These are phyloP conservation scores for Tolypocladium inflatum DNA, from an alignment of 2,329 filamentous ascomycete genomes.

Conservation along the genomic window DNA sequence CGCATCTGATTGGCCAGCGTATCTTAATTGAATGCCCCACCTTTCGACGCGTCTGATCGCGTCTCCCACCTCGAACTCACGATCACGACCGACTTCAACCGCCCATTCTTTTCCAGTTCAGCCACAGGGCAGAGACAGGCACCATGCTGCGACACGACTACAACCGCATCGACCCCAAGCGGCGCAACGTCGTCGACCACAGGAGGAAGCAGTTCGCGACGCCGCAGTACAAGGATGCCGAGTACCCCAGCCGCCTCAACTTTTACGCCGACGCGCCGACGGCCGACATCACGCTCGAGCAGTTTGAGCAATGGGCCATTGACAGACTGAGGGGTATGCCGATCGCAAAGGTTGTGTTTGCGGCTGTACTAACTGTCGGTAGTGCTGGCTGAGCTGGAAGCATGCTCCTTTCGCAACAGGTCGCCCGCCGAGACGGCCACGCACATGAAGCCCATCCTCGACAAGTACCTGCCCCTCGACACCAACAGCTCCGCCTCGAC, in stretches of 20 bases:
- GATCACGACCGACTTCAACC: constrained; percentile 4
- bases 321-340: constrained; percentile 68
- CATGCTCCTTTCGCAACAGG: constrained; percentile 91
- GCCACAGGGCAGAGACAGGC: constrained; percentile 1
- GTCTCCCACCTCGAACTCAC: constrained; percentile 14
- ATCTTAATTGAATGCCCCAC: constrained; percentile 15
- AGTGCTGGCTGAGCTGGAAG: constrained; percentile 84
- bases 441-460: constrained; percentile 78
- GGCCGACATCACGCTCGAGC: constrained; percentile 87
- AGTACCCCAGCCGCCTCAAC: constrained; percentile 82
- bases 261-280: constrained; percentile 86
- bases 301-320: constrained; percentile 99
- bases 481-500: constrained; percentile 57
- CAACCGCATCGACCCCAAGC: constrained; percentile 56
- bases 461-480: constrained; percentile 77
- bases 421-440: constrained; percentile 68
- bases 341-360: no score
- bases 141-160: constrained; percentile 41
- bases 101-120: not conserved
- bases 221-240: constrained; percentile 63
- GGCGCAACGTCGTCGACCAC: constrained; percentile 65
- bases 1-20: not conserved
- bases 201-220: constrained; percentile 82
- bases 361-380: constrained; percentile 1
- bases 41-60: constrained; percentile 21